Conservation (phyloP, 2,329 filamentous ascomycete species). For the Acrodontium crateriforme region DNA sequence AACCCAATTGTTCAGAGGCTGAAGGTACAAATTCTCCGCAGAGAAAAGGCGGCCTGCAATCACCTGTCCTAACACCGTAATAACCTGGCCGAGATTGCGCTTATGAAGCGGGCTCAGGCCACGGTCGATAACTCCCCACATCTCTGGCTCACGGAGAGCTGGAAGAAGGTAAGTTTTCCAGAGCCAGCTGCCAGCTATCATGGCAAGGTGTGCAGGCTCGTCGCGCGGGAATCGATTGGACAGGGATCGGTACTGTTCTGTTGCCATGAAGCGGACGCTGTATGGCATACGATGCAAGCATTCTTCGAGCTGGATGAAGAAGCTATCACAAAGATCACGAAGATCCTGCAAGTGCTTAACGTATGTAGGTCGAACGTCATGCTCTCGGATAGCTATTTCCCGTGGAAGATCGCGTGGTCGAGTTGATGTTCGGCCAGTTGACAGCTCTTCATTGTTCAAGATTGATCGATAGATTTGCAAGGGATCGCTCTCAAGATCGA, state of each 20-base stretch:
- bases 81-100: slow-evolving; percentile 77
- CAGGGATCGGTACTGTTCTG: slow-evolving; percentile 71
- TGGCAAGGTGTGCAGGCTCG: slow-evolving; percentile 60
- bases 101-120: slow-evolving; percentile 83
- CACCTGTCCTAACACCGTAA: slow-evolving; percentile 82
- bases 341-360: slow-evolving; percentile 90
- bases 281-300: slow-evolving; percentile 81
- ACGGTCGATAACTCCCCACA: slow-evolving; percentile 83
- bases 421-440: slow-evolving; percentile 71
- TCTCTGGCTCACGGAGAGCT: slow-evolving; percentile 76
- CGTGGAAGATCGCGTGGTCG: slow-evolving; percentile 73
- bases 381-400: slow-evolving; percentile 90
- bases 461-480: slow-evolving; percentile 92
- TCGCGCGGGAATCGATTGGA: slow-evolving; percentile 67
- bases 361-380: slow-evolving; percentile 81
- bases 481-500: slow-evolving; percentile 92
- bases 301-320: slow-evolving; percentile 70
- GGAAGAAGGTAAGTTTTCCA: slow-evolving; percentile 92
- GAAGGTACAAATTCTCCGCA: slow-evolving; percentile 86
- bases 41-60: slow-evolving; percentile 82
- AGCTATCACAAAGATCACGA: slow-evolving; percentile 85
- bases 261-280: slow-evolving; percentile 74
- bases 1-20: slow-evolving; percentile 86
- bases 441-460: slow-evolving; percentile 93
- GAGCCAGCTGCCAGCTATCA: slow-evolving; percentile 78